Evolutionary conservation across 2,329 filamentous ascomycete genomes (phyloP).

Genomic region (Pseudogymnoascus sp.): DNA sequence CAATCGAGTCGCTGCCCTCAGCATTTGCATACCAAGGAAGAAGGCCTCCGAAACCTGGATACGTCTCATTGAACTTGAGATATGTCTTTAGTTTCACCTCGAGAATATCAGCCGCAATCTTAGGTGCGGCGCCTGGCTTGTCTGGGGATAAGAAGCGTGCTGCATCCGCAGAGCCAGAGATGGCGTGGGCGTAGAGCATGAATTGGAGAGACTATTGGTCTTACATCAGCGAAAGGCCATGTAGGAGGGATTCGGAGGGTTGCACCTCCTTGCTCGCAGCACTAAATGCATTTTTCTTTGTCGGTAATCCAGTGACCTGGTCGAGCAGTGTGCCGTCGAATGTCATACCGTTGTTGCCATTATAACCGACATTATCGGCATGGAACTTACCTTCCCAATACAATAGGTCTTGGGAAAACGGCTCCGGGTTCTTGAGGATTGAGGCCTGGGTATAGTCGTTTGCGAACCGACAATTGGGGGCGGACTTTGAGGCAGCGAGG

Average conservation of each 20-base stretch:
- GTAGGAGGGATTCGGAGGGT: neutral
- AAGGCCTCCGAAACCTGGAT: slow-evolving; percentile 36
- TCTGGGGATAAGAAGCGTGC: slow-evolving; percentile 34
- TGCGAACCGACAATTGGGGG: slow-evolving; percentile 23
- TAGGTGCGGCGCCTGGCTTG: slow-evolving; percentile 27
- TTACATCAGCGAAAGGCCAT: neutral
- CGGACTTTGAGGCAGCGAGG: neutral
- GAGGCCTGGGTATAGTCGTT: slow-evolving; percentile 22
- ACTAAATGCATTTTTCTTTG: slow-evolving; percentile 34
- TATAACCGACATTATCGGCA: slow-evolving; percentile 35
- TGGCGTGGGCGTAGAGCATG: slow-evolving; percentile 37
- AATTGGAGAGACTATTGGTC: slow-evolving; percentile 33
- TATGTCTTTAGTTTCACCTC: slow-evolving; percentile 35
- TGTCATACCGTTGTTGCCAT: slow-evolving; percentile 36
- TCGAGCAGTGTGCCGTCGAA: slow-evolving; percentile 36
- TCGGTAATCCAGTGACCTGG: slow-evolving; percentile 31
- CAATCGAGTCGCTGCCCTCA: slow-evolving; percentile 23
- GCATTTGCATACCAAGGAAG: slow-evolving; percentile 33
- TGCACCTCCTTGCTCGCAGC: slow-evolving; percentile 33
- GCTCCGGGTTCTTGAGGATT: slow-evolving; percentile 26
- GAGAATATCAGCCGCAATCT: slow-evolving; percentile 32
- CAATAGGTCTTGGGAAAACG: slow-evolving; percentile 33
- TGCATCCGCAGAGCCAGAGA: slow-evolving; percentile 33
- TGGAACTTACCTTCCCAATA: slow-evolving; percentile 41
- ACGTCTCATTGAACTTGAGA: slow-evolving; percentile 34